phyloP scores from a whole-genome alignment of 2,329 filamentous ascomycete genomes.

The Sclerotinia spermophila region DNA sequence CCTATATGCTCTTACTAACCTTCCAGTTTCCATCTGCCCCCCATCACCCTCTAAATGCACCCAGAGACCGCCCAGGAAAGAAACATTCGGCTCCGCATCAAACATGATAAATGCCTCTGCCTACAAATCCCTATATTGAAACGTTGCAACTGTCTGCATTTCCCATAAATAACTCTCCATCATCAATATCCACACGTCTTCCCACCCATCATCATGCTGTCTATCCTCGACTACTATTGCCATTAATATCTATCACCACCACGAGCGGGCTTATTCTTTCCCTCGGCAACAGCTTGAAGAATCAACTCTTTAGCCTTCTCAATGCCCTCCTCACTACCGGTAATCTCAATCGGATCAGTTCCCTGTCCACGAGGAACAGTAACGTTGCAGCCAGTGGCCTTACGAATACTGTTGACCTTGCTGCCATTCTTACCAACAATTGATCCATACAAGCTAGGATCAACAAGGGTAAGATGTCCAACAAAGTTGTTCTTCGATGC shows the following conservation, averaged over 20 bases:
- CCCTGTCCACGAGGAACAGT: conserved; percentile 82
- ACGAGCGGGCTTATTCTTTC: conserved; percentile 31
- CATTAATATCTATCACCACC: conserved; percentile 11
- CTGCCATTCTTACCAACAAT: conserved; percentile 86
- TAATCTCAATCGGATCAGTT: conserved; percentile 83
- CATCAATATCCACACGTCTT: background rate
- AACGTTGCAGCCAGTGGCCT: conserved; percentile 89
- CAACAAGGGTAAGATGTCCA: conserved; percentile 70
- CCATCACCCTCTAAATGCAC: background rate
- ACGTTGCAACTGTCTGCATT: background rate
- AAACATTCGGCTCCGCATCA: conserved; percentile 2
- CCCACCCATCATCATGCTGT: background rate
- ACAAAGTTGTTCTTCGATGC: conserved; percentile 66
- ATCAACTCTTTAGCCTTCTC: conserved; percentile 88
- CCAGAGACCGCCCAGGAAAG: conserved; percentile 2
- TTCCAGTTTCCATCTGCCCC: background rate
- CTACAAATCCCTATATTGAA: background rate
- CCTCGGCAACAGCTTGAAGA: conserved; percentile 72
- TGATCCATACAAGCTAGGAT: conserved; percentile 79
- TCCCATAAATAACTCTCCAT: background rate
- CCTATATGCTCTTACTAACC: background rate
- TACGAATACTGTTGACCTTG: conserved; percentile 89
- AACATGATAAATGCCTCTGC: background rate
- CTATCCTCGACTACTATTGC: background rate
- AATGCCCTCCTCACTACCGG: conserved; percentile 73